These are phyloP conservation scores for Spiraea crenata DNA, from an alignment of 331 rosid genomes.

Conservation along the genomic window DNA sequence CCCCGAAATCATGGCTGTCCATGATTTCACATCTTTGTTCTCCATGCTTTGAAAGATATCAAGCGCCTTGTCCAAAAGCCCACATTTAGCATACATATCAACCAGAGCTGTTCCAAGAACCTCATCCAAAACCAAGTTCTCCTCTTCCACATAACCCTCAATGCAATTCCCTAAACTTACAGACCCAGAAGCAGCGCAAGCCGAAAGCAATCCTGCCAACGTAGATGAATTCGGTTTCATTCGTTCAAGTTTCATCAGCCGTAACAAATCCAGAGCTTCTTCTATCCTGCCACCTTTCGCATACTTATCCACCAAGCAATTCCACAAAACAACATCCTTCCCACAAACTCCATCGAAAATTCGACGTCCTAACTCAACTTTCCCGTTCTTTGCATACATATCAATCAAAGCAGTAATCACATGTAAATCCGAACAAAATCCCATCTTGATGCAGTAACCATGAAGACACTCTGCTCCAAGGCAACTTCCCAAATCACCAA, in stretches of 20 bases:
- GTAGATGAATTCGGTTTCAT: conserved; percentile 57
- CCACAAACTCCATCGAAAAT: conserved; percentile 44
- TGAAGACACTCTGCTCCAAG: conserved; percentile 45
- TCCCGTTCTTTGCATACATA: conserved; percentile 51
- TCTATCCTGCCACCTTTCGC: conserved; percentile 48
- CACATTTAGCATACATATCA: conserved; percentile 67
- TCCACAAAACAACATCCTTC: conserved; percentile 68
- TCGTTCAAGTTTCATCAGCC: conserved; percentile 47
- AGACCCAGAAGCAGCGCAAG: conserved; percentile 53
- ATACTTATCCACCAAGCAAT: conserved; percentile 56
- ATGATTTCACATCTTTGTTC: conserved; percentile 61
- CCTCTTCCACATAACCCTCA: conserved; percentile 41
- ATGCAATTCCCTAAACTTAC: conserved; percentile 33
- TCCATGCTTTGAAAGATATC: conserved; percentile 48
- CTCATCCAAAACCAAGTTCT: conserved; percentile 42
- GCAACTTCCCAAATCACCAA: conserved; percentile 37
- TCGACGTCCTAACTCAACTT: conserved; percentile 28
- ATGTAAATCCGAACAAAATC: conserved; percentile 40
- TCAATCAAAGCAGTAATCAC: conserved; percentile 55
- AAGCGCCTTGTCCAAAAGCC: conserved; percentile 58
- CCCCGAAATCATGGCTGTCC: conserved; percentile 73
- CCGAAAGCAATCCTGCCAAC: conserved; percentile 55
- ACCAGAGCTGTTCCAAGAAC: conserved; percentile 72
- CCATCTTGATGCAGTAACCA: conserved; percentile 44
- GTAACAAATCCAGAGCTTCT: conserved; percentile 43